A percentile compares a stretch with the other conserved stretches of the same genome.
Evolutionary conservation across 352 stramenopile species (phyloP).

Genomic region (Saprolegnia parasitica): DNA sequence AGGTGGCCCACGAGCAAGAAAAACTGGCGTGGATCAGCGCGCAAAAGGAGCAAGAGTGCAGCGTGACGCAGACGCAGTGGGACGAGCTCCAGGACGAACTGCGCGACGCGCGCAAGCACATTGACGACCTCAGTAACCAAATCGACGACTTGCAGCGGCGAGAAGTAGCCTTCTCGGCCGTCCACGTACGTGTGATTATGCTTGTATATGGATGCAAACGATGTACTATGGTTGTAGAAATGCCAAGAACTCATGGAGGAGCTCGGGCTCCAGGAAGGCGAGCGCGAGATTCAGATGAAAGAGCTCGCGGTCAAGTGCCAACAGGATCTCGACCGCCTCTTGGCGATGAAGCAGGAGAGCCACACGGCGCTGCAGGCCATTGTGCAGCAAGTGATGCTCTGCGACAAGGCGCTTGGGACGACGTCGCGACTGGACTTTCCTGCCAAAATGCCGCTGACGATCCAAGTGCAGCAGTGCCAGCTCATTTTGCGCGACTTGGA

Average conservation of each 20-base stretch:
- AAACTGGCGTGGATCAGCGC: conserved; percentile 39
- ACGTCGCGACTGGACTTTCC: conserved; percentile 9
- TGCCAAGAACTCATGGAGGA: conserved; percentile 55
- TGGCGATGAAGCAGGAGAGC: conserved; percentile 26
- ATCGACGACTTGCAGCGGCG: conserved; percentile 48
- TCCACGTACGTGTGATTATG: conserved; percentile 47
- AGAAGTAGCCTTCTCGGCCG: conserved; percentile 48
- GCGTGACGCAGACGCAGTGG: conserved; percentile 19
- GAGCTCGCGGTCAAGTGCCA: conserved; percentile 47
- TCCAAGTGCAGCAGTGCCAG: conserved; percentile 21
- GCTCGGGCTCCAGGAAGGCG: conserved; percentile 37
- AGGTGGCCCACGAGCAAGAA: conserved; percentile 32
- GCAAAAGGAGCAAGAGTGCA: conserved; percentile 32
- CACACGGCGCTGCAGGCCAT: conserved; percentile 8
- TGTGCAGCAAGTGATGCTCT: conserved; percentile 18
- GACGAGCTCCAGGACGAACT: conserved; percentile 11
- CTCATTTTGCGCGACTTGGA: conserved; percentile 10
- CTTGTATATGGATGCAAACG: neutral
- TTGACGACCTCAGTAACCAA: conserved; percentile 37
- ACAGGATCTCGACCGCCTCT: conserved; percentile 29
- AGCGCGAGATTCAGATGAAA: conserved; percentile 20
- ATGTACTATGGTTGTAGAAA: conserved; percentile 32
- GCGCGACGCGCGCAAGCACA: conserved; percentile 21
- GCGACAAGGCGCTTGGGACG: conserved; percentile 19
- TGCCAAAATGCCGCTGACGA: conserved; percentile 8